Conservation (phyloP, 441 rosid species). For the Raphanus hybrid region DNA sequence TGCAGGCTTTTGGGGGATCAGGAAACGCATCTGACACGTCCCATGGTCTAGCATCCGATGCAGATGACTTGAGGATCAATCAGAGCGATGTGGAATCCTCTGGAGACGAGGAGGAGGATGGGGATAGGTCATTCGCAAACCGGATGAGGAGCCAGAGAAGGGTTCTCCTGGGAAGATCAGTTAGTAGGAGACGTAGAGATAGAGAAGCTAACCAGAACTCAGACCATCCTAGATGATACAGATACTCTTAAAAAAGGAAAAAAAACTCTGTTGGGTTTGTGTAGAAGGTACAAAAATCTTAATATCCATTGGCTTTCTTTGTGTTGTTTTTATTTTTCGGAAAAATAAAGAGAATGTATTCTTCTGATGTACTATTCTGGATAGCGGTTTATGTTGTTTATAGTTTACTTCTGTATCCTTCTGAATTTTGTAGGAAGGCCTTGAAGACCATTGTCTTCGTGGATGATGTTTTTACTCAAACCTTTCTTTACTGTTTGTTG, state of each 20-base stretch:
- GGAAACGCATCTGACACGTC: slow-evolving; percentile 40
- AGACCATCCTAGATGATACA: slow-evolving; percentile 30
- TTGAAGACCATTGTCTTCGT: slow-evolving; percentile 13
- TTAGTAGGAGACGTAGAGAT: slow-evolving; percentile 66
- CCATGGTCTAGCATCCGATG: slow-evolving; percentile 4
- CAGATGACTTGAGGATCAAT: slow-evolving; percentile 17
- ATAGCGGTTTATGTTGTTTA: slow-evolving; percentile 17
- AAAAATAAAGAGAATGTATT: slow-evolving; percentile 19
- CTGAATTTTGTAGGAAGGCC: slow-evolving; percentile 16
- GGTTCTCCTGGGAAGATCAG: slow-evolving; percentile 61
- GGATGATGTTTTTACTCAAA: slow-evolving; percentile 18
- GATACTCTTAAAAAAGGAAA: neutral
- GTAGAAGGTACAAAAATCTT: slow-evolving; percentile 27
- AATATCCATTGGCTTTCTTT: slow-evolving; percentile 1
- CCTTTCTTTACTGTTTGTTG: slow-evolving; percentile 20
- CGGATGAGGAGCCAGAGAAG: slow-evolving; percentile 64
- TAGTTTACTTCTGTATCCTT: slow-evolving; percentile 8
- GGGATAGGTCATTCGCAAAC: slow-evolving; percentile 47
- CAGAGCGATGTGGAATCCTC: slow-evolving; percentile 37
- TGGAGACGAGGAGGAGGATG: slow-evolving; percentile 52
- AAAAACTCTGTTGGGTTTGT: slow-evolving; percentile 6
- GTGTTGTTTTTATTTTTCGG: neutral
- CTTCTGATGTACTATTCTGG: slow-evolving; percentile 12
- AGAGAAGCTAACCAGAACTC: slow-evolving; percentile 52
- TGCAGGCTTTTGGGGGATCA: slow-evolving; percentile 74